Conservation (phyloP, 352 stramenopile genomes). For the Globisporangium perplexum region DNA sequence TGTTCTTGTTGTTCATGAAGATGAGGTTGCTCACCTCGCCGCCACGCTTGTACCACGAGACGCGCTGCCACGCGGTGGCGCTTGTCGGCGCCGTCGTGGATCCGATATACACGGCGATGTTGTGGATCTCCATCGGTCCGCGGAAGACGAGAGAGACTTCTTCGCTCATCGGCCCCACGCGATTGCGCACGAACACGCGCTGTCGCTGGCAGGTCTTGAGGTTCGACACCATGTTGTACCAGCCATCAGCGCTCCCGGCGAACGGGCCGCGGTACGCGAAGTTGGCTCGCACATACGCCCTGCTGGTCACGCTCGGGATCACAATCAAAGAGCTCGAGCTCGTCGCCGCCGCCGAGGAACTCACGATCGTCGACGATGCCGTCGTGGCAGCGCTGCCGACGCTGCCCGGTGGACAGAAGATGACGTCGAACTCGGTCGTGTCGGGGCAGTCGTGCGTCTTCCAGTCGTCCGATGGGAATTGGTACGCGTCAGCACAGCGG, state of each 20-base stretch:
- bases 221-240: constrained; percentile 13
- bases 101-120: constrained; percentile 52
- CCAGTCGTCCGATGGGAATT: constrained; percentile 21
- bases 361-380: not conserved
- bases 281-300: constrained; percentile 6
- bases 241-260: constrained; percentile 11
- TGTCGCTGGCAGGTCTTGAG: constrained; percentile 7
- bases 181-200: constrained; percentile 8
- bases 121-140: constrained; percentile 48
- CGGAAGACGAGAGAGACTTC: constrained; percentile 62
- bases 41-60: constrained; percentile 45
- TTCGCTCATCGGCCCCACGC: constrained; percentile 43
- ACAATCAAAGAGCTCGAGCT: not conserved
- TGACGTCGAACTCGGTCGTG: constrained; percentile 24
- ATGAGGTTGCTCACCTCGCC: constrained; percentile 41
- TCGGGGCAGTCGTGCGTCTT: constrained; percentile 21
- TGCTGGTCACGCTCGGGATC: constrained; percentile 6
- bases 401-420: constrained; percentile 26
- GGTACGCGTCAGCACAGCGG: constrained; percentile 19
- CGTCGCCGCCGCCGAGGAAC: not conserved
- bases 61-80: constrained; percentile 31
- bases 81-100: constrained; percentile 4
- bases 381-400: not conserved
- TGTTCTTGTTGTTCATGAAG: constrained; percentile 79
- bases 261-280: constrained; percentile 8